Evolutionary conservation across 2,329 filamentous ascomycete species (phyloP).

Genomic region (Diaporthe batatas): DNA sequence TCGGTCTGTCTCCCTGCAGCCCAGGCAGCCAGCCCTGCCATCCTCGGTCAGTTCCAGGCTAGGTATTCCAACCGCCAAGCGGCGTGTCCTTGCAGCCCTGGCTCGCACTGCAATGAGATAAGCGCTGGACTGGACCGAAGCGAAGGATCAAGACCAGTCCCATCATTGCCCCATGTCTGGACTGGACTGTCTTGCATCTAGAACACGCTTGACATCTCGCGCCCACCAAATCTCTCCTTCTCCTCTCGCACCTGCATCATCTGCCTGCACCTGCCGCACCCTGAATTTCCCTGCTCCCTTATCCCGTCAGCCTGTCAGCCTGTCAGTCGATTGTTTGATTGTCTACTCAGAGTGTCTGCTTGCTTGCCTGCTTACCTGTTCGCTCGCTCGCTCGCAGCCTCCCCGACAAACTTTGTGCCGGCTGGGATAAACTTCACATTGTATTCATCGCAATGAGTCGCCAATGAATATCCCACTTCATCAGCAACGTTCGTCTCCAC

Average conservation of each 20-base stretch:
- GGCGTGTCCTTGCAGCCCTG: background rate
- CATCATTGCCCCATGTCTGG: background rate
- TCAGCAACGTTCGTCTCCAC: slow-evolving; percentile 25
- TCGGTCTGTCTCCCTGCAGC: background rate
- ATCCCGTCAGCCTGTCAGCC: no score
- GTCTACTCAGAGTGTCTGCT: background rate
- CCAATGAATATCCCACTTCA: slow-evolving; percentile 35
- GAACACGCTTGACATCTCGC: slow-evolving; percentile 24
- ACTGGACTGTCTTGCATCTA: slow-evolving; percentile 24
- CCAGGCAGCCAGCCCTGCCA: no score
- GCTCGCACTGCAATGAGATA: slow-evolving; percentile 24
- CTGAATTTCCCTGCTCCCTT: slow-evolving; percentile 16
- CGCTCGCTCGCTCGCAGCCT: slow-evolving; percentile 1
- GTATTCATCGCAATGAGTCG: slow-evolving; percentile 20
- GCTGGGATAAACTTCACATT: background rate
- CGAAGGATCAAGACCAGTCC: slow-evolving; percentile 29
- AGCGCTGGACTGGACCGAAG: slow-evolving; percentile 25
- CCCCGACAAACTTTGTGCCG: background rate
- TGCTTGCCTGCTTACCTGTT: background rate
- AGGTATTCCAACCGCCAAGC: background rate
- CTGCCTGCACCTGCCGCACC: slow-evolving; percentile 15
- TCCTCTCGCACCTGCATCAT: slow-evolving; percentile 1
- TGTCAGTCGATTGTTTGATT: no score
- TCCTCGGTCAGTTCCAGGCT: no score
- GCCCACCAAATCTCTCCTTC: slow-evolving; percentile 13